A percentile compares a stretch with the other conserved stretches of the same genome.
phyloP scores from a whole-genome alignment of 1,284 basidiomycete species.

The Puccinia hordei region DNA sequence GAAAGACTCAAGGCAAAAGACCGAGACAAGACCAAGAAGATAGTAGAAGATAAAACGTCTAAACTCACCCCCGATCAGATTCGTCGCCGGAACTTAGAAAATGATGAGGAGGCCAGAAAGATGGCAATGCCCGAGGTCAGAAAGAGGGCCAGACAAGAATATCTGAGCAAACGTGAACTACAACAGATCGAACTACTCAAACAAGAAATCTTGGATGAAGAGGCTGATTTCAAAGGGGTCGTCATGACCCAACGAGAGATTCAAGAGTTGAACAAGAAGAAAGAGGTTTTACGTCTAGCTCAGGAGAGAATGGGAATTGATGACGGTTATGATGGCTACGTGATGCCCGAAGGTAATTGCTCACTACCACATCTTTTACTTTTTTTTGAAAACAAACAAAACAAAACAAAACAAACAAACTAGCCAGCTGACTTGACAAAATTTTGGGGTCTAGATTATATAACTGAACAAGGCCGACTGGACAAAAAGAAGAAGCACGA shows the following conservation, averaged over 20 bases:
- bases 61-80: slow-evolving; percentile 75
- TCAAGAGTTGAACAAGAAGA: slow-evolving; percentile 82
- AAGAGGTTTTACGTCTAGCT: slow-evolving; percentile 84
- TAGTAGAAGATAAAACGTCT: slow-evolving; percentile 89
- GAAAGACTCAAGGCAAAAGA: slow-evolving; percentile 82
- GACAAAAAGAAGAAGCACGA: slow-evolving; percentile 95
- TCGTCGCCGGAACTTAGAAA: slow-evolving; percentile 76
- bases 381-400: too few species aligned
- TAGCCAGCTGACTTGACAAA: slow-evolving; percentile 30
- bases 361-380: neutral
- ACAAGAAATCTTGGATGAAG: slow-evolving; percentile 89
- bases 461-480: slow-evolving; percentile 98
- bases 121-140: slow-evolving; percentile 80
- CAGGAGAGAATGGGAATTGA: slow-evolving; percentile 91
- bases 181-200: slow-evolving; percentile 93
- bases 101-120: slow-evolving; percentile 76
- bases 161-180: slow-evolving; percentile 89
- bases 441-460: slow-evolving; percentile 69
- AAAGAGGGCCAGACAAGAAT: slow-evolving; percentile 84
- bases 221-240: slow-evolving; percentile 82
- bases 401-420: neutral
- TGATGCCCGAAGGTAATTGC: slow-evolving; percentile 70
- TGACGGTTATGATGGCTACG: slow-evolving; percentile 90
- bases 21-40: slow-evolving; percentile 78
- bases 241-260: slow-evolving; percentile 81